Evolutionary conservation across 306 rosid species (phyloP).

Genomic region (Potentilla sterilis): DNA sequence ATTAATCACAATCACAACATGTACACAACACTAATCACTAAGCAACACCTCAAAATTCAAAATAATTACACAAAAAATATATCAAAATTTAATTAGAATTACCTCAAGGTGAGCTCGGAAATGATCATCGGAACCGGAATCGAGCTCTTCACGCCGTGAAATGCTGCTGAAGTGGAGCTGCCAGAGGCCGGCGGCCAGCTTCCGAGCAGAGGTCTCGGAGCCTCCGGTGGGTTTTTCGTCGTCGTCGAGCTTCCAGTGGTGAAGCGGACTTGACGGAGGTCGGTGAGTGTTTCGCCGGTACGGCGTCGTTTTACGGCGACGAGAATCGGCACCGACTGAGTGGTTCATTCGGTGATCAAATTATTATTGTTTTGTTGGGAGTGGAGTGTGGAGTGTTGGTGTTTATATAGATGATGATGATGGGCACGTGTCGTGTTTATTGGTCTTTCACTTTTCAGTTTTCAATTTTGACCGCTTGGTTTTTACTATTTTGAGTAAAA

Average conservation of each 20-base stretch:
- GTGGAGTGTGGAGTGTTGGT: too few relatives aligned
- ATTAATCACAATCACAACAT: background rate
- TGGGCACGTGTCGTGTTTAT: too few relatives aligned
- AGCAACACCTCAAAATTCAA: background rate
- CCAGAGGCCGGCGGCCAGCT: constrained; percentile 68
- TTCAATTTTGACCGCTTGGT: background rate
- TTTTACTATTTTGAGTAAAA: background rate
- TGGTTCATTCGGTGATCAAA: constrained; percentile 18
- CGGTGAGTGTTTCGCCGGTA: constrained; percentile 7
- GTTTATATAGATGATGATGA: too few relatives aligned
- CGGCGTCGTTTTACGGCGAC: constrained; percentile 25
- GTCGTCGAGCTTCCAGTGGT: constrained; percentile 22
- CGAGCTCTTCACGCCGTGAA: constrained; percentile 14
- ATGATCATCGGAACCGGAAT: background rate
- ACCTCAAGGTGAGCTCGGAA: constrained; percentile 30
- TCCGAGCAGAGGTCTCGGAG: constrained; percentile 43
- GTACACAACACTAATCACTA: too few relatives aligned
- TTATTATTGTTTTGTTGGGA: background rate
- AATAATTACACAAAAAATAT: background rate
- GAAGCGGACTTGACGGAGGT: constrained; percentile 21
- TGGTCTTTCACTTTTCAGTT: too few relatives aligned
- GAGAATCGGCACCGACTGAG: constrained; percentile 19
- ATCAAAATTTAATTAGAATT: background rate
- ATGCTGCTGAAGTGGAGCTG: constrained; percentile 31
- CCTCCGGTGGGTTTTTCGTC: constrained; percentile 6